Base-by-base conservation (phyloP, 257 asterid species). In the Craterostigma plantagineum region DNA sequence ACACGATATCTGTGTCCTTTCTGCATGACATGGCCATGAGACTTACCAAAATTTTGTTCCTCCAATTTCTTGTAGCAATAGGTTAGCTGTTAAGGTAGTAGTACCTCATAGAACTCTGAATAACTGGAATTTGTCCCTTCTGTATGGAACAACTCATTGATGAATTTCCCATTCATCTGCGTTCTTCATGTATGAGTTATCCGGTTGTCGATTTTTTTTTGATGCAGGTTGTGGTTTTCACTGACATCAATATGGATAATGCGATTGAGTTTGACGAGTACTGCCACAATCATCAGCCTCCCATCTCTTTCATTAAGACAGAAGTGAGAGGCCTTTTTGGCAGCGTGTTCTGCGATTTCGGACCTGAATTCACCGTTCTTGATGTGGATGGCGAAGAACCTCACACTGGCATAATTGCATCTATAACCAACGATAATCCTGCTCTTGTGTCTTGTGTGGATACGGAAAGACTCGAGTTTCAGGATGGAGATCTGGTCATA, bases 341-440 rank as follows among this genome's bases (percentile, higher is more conserved):
- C 12, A 69, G 50, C 36, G 60, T 55, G 9, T 69, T 69, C 50
- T 69, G 77, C 18, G 70, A 69, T 52, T 69, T 69, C 16, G 77
- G 77, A 15, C 77, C 77, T 5, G 50, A 51, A 51, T 69, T 69
- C 8, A 69, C 73, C 13, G 73, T 69, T 37, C 14, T 52, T 35
- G 77, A 69, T 65, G 70, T 65, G 18, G 77, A 69, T 53, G 77
- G 73, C 8, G 70, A 65, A 56, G 77, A 65, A 8, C 70, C 77
- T 8, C 73, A 62, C 43, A 65, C 67, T 11, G 73, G 77, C 34
- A 69, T 69, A 34, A 56, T 69, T 55, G 73, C 77, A 12, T 65
- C 73, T 17, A 58, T 69, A 13, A 61, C 62, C 55, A 69, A 65
- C 39, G 77, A 65, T 49, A 65, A 58, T 18, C 73, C 73, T 50